Base-by-base conservation (phyloP, 306 rosid genomes). In the Corylus avellana region DNA sequence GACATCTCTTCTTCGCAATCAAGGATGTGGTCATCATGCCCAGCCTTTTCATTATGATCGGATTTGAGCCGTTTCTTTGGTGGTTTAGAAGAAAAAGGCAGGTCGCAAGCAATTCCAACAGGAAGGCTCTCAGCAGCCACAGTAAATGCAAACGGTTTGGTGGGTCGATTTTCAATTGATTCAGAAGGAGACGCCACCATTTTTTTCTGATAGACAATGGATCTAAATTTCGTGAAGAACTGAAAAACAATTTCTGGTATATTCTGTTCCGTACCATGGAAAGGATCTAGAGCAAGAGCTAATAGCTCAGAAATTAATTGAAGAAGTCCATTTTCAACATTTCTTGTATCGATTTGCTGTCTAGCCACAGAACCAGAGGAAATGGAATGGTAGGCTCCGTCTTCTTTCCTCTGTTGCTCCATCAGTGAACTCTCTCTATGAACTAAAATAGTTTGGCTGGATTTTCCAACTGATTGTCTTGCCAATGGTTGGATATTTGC, bases 271-370 rank as follows among this genome's bases (percentile, higher is more conserved):
- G 14, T 16, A 37, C 42, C 56, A 42, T 54, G 56, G 68, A n/a
- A 53, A 54, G 75, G 80, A 54, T 77, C 50, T 68, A 51, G 27
- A 14, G 80, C 80, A 68, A 77, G 75, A 55, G 68, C 80, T 12
- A 37, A 49, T 32, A 77, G 29, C 8, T 54, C 44, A 42, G 12
- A 44, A 37, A 67, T 10, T 44, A 54, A 11, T 22, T 9, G 47
- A 35, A 8, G 22, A 20, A 54, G 56, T 37, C 47, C 68, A 76
- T 8, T 25, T 64, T 51, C 4, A 11, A 44, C 22, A 22, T 39
- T 49, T 63, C 39, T 11, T 35, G 51, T 17, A 63, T 12, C 9
- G 44, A 58, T 58, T 48, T 75, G 14, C 48, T 62, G 50, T 44
- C 53, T 29, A 75, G 18, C 55, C 57, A 16, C 18, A 11, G 72